These are phyloP conservation scores for Rhizophlyctis rosea DNA, from an alignment of 192 early-diverging fungal species.

Conservation along the genomic window DNA sequence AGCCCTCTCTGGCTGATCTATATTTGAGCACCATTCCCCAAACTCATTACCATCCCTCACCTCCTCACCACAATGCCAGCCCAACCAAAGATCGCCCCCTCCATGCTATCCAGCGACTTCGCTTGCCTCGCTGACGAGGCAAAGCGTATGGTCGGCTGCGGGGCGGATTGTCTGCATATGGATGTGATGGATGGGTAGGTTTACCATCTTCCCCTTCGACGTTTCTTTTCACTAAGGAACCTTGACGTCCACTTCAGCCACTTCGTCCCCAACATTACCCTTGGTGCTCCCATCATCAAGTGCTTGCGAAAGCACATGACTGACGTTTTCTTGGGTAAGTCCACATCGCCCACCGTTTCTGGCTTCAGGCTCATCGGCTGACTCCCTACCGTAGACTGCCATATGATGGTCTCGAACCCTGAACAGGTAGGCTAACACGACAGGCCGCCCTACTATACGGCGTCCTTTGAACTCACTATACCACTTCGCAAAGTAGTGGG, in stretches of 20 bases:
- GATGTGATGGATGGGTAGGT: constrained; percentile 91
- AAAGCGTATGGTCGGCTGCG: constrained; percentile 80
- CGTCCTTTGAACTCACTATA: background rate
- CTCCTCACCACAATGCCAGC: constrained; percentile 14
- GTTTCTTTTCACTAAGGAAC: background rate
- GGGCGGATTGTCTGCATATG: constrained; percentile 77
- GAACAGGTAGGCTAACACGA: constrained; percentile 60
- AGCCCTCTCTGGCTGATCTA: too few relatives aligned
- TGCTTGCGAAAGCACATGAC: constrained; percentile 80
- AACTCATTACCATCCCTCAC: too few relatives aligned
- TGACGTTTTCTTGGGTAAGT: constrained; percentile 78
- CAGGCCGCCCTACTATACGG: too few relatives aligned
- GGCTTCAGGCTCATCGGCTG: too few relatives aligned
- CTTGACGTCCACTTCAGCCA: constrained; percentile 57
- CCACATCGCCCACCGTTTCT: too few relatives aligned
- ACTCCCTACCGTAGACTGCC: constrained; percentile 68
- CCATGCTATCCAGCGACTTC: constrained; percentile 89
- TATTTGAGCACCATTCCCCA: too few relatives aligned
- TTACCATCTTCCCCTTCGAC: too few relatives aligned
- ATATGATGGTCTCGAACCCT: constrained; percentile 72
- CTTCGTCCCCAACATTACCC: constrained; percentile 96
- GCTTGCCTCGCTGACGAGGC: constrained; percentile 78
- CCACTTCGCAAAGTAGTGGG: constrained; percentile 56
- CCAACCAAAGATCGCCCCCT: constrained; percentile 78
- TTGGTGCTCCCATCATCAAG: constrained; percentile 90